Percentiles rank a stretch among this genome's conserved stretches.
These are phyloP conservation scores for Scheffersomyces segobiensis DNA, from an alignment of 1,139 yeast genomes.

Conservation along the genomic window DNA sequence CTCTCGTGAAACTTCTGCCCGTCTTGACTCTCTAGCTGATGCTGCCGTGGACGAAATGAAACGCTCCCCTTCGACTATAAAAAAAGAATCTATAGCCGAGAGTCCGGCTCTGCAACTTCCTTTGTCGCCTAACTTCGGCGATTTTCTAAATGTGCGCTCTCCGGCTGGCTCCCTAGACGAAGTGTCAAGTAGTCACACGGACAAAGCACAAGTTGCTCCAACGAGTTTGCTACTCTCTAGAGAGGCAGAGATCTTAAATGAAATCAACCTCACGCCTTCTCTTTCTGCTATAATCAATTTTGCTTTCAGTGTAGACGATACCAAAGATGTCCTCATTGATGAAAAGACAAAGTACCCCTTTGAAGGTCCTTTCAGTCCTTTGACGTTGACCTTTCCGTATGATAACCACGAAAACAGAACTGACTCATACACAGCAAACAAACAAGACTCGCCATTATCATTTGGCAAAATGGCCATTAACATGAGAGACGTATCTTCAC, in stretches of 20 bases:
- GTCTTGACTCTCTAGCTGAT: slow-evolving; percentile 21
- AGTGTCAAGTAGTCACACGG: not conserved
- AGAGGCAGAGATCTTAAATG: slow-evolving; percentile 6
- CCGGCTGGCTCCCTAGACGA: not conserved
- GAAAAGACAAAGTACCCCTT: slow-evolving; percentile 10
- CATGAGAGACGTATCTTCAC: slow-evolving; percentile 3
- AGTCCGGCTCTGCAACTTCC: slow-evolving; percentile 8
- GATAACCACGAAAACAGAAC: not conserved
- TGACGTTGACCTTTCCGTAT: slow-evolving; percentile 17
- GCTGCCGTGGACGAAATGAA: slow-evolving; percentile 22
- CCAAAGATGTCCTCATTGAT: slow-evolving; percentile 2
- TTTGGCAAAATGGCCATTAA: not conserved
- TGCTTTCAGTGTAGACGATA: slow-evolving; percentile 38
- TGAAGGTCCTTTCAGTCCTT: slow-evolving; percentile 35
- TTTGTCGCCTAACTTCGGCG: slow-evolving; percentile 22
- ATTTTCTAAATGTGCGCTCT: slow-evolving; percentile 10
- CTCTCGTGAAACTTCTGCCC: slow-evolving; percentile 6
- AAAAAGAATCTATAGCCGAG: not conserved
- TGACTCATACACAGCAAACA: not conserved
- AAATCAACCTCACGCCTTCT: slow-evolving; percentile 38
- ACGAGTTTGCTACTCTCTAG: slow-evolving; percentile 2
- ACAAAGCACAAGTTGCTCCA: not conserved
- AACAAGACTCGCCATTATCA: not conserved
- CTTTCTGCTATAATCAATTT: slow-evolving; percentile 44
- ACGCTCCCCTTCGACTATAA: slow-evolving; percentile 11